Evolutionary conservation across 768 basidiomycete genomes (phyloP), one percentile per base, ranked within the genome.

Genomic region (Cantharellus cinnabarinus): DNA sequence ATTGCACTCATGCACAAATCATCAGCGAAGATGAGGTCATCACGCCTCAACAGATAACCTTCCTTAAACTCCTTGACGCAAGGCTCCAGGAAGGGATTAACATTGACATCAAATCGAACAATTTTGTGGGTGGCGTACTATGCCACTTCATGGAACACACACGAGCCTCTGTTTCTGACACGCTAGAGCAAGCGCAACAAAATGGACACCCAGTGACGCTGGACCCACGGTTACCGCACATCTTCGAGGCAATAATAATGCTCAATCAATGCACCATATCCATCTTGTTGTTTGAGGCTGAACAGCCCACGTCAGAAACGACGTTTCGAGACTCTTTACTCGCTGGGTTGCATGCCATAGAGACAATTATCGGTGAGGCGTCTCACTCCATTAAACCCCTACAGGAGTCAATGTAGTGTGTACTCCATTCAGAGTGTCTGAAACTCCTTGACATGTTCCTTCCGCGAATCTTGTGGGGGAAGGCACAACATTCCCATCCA

Each of bases 41-140:
- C 44, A 80, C 86, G 3, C 87, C 89, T 0, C 82, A 85, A 63
- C 91, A 94, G 68, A 88, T 82, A 3, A 85, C 79, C n/a, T 71
- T 94, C 5, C 77, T 95, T 60, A 93, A 91, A 69, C 73, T 94
- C 14, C 72, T 91, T 7, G 91, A 94, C 67, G 85, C 88, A 1
- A 83, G 87, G 66, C 72, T 90, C 58, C 83, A 87, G 34, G 62
- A 50, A 2, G 20, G 42, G 14, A 41, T 44, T 29, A 37, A 38
- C 42, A 57, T 53, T 38, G n/a, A 54, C 58, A 14, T 39, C 34
- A 50, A 51, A 10, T 51, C 63, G 7, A 57, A 64, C 59, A 38
- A 75, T 4, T 80, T 87, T 72, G 70, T 89, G 38, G 73, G 79
- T n/a, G 72, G 71, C 41, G 68, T 74, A 10, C 84, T 88, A 65